These are phyloP conservation scores for Aureobasidium subglaciale DNA, from an alignment of 2,329 filamentous ascomycete genomes.

Conservation along the genomic window DNA sequence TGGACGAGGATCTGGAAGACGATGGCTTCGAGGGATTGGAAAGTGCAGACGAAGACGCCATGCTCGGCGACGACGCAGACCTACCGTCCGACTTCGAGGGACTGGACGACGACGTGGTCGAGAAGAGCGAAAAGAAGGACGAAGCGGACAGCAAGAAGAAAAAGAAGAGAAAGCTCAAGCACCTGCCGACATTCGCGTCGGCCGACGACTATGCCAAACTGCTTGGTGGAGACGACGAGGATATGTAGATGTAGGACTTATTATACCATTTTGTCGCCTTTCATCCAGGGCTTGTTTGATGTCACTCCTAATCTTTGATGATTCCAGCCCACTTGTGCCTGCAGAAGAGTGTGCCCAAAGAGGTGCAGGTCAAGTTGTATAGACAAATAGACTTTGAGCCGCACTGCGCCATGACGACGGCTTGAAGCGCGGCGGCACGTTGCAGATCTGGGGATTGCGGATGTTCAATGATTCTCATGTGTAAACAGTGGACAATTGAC, in stretches of 20 bases:
- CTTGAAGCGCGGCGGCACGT: neutral
- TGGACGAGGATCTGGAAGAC: constrained; percentile 45
- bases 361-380: neutral
- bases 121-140: constrained; percentile 33
- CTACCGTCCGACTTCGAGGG: constrained; percentile 50
- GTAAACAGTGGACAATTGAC: constrained; percentile 10
- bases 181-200: constrained; percentile 85
- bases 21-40: constrained; percentile 45
- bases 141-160: constrained; percentile 43
- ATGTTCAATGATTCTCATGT: neutral
- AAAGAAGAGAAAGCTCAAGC: constrained; percentile 79
- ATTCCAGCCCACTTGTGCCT: too few relatives aligned
- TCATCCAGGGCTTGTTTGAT: neutral
- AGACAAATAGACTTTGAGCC: neutral
- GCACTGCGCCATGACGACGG: neutral
- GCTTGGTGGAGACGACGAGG: constrained; percentile 20
- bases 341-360: neutral
- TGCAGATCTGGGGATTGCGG: constrained; percentile 10
- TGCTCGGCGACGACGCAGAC: constrained; percentile 42
- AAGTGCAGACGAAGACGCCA: constrained; percentile 35
- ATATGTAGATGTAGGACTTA: constrained; percentile 6
- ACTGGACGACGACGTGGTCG: constrained; percentile 38
- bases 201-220: constrained; percentile 83
- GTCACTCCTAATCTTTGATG: neutral
- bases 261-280: neutral